Base-by-base conservation (phyloP, 2,329 filamentous ascomycete species). In the Fusarium armeniacum region DNA sequence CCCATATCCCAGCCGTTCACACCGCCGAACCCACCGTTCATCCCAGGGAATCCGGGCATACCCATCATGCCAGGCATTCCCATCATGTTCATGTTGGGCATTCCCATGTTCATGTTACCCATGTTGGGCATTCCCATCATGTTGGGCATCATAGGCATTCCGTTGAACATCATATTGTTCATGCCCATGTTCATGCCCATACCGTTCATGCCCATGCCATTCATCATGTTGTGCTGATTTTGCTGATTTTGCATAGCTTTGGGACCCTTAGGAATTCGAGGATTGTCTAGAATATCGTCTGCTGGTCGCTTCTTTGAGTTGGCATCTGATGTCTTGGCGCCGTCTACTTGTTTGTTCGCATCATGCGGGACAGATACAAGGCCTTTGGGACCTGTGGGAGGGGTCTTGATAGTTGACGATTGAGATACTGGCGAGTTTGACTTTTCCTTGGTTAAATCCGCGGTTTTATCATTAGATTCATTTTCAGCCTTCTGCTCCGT, bases 301-400 rank as follows among this genome's bases (percentile, higher is more conserved):
- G 94, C 93, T 13, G 91, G 87, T 24, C 96, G 89, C 82, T 98
- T 99, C 81, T 92, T 96, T 28, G 87, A 82, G 60, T 80, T 81
- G 54, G 58, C 65, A 28, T 78, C 76, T 28, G 79, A 75, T 6
- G 73, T 76, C 67, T 74, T 80, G 63, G 63, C 53, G 38, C 56
- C 59, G n/a, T 76, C 76, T 11, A 68, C 58, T 33, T 71, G 58
- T 44, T 82, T 81, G 35, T 79, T 80, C 49, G 81, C 78, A 13
- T 79, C 73, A 61, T 83, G 84, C 46, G 73, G 50, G 13, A 44
- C 38, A 41, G 61, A 58, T 18, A 68, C 50, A n/a, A 76, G 61
- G 44, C 71, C 71, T 59, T 76, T 78, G 8, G 76, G 72, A 8
- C 74, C 76, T 20, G 76, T 74, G 15, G 77, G 73, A 12, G 77